These are phyloP conservation scores for Grammothele lineata DNA, from an alignment of 768 basidiomycete species.

Conservation along the genomic window DNA sequence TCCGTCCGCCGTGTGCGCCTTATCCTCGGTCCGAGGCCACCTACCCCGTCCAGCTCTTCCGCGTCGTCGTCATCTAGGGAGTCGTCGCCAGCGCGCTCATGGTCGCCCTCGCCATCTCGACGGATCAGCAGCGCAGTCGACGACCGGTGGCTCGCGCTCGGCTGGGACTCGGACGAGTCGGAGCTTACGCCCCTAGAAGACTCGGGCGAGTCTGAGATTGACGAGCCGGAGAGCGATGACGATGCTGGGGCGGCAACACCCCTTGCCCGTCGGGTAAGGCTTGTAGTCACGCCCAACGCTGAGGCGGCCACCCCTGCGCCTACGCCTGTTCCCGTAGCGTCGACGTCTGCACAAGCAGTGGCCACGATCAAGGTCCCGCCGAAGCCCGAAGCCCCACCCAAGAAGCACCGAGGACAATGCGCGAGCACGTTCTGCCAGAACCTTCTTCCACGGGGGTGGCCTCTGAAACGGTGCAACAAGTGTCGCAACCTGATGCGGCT, in stretches of 20 bases:
- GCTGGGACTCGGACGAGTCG: slow-evolving; percentile 20
- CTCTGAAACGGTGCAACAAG: slow-evolving; percentile 15
- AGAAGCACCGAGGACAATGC: slow-evolving; percentile 12
- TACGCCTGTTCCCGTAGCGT: too few relatives aligned
- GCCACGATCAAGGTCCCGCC: not conserved
- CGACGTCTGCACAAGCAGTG: too few relatives aligned
- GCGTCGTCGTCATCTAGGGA: not conserved
- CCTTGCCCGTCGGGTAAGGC: not conserved
- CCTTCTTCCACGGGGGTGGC: slow-evolving; percentile 12
- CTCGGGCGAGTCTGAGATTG: slow-evolving; percentile 15
- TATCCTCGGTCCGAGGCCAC: not conserved
- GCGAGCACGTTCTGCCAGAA: slow-evolving; percentile 17
- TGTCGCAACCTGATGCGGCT: slow-evolving; percentile 7
- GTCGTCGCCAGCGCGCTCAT: not conserved
- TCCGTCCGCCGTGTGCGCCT: slow-evolving; percentile 3
- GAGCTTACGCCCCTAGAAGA: slow-evolving; percentile 24
- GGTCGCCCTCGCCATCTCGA: not conserved
- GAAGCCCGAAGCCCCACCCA: not conserved
- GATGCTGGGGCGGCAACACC: not conserved
- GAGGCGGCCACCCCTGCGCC: too few relatives aligned
- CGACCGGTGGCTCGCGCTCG: not conserved
- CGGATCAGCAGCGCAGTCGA: not conserved
- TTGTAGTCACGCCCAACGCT: too few relatives aligned
- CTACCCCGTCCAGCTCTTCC: not conserved
- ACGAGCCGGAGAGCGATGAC: slow-evolving; percentile 12